Conservation (phyloP, 2,329 filamentous ascomycete genomes). For the Pestalotiopsis sp. region DNA sequence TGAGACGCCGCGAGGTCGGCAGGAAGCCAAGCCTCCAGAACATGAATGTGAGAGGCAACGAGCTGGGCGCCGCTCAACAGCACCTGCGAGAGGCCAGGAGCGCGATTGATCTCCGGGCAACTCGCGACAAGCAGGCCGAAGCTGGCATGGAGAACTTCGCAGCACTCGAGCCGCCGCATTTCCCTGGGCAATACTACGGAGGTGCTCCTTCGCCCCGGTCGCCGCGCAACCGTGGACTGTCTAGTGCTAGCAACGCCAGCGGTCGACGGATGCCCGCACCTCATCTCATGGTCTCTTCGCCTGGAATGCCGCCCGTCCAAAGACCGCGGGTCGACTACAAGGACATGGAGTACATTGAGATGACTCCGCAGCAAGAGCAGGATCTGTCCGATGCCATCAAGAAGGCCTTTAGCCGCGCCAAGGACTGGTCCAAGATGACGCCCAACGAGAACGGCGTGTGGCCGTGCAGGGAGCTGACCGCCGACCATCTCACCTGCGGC, state of each 20-base stretch:
- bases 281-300: neutral
- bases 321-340: neutral
- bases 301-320: neutral
- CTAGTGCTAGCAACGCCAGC: neutral
- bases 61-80: neutral
- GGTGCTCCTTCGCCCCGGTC: neutral
- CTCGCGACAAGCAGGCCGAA: neutral
- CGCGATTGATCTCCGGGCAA: neutral
- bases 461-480: conserved; percentile 41
- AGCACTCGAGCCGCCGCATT: neutral
- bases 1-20: neutral
- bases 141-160: neutral
- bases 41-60: neutral
- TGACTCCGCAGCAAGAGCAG: conserved; percentile 8
- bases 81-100: conserved; percentile 2
- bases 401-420: neutral
- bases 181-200: too few species aligned
- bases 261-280: neutral
- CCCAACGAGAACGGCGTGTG: conserved; percentile 21
- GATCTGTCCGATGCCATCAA: conserved; percentile 24
- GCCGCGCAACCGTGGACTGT: neutral
- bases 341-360: neutral
- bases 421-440: neutral
- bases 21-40: neutral
- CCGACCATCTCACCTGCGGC: conserved; percentile 47